phyloP scores from a whole-genome alignment of 2,329 filamentous ascomycete species.

The Neonectria faginata region DNA sequence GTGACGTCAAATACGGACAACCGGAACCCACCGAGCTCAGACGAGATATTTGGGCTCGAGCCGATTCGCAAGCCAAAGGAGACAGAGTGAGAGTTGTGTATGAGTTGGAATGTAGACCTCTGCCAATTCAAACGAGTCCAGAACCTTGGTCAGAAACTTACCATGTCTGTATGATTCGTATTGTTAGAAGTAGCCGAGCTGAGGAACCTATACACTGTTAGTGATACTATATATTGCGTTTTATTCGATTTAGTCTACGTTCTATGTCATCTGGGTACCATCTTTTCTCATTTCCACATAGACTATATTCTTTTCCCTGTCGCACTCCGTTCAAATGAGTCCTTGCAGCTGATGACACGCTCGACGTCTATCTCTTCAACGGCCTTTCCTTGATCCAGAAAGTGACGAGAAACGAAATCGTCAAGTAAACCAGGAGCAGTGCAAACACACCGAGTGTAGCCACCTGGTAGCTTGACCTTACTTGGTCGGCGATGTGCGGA shows the following conservation, averaged over 20 bases:
- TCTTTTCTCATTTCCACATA: no score
- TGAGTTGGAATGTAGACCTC: neutral
- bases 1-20: slow-evolving; percentile 53
- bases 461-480: slow-evolving; percentile 73
- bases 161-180: neutral
- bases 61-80: slow-evolving; percentile 54
- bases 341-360: neutral
- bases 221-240: neutral
- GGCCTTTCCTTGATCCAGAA: slow-evolving; percentile 69
- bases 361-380: slow-evolving; percentile 52
- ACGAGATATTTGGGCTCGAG: slow-evolving; percentile 68
- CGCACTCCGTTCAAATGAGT: neutral
- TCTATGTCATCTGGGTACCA: no score
- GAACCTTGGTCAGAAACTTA: slow-evolving; percentile 2
- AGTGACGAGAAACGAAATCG: slow-evolving; percentile 54
- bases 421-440: slow-evolving; percentile 52
- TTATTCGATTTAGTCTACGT: neutral
- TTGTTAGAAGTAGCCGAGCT: neutral
- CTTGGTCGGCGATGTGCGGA: slow-evolving; percentile 67
- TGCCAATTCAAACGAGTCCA: neutral
- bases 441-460: slow-evolving; percentile 57
- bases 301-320: no score
- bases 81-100: slow-evolving; percentile 14
- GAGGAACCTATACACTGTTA: neutral
- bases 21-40: slow-evolving; percentile 52